A percentile compares a stretch with the other conserved stretches of the same genome.
These are phyloP conservation scores for Hymenoscyphus infarciens DNA, from an alignment of 2,329 filamentous ascomycete species.

Conservation along the genomic window DNA sequence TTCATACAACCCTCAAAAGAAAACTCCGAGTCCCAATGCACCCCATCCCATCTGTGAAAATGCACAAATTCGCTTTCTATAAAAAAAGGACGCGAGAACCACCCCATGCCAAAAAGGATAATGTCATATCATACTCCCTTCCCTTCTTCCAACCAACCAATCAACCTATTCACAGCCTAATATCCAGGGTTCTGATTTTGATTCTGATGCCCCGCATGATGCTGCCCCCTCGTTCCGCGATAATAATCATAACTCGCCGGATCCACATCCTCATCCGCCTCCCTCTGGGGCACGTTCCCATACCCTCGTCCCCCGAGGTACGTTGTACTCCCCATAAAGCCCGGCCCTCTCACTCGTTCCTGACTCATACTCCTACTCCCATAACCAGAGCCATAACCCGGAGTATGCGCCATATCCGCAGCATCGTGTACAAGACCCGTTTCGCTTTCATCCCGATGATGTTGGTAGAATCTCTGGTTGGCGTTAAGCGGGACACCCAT, in stretches of 20 bases:
- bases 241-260: conserved; percentile 35
- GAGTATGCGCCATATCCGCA: conserved; percentile 46
- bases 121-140: not conserved
- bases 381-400: conserved; percentile 26
- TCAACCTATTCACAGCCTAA: not conserved
- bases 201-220: not conserved
- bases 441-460: conserved; percentile 48
- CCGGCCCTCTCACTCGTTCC: conserved; percentile 42
- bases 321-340: conserved; percentile 48
- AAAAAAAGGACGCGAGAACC: not conserved
- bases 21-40: conserved; percentile 2
- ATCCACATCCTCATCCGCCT: conserved; percentile 34
- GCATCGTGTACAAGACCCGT: conserved; percentile 51
- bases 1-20: not conserved
- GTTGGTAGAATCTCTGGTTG: conserved; percentile 10
- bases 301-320: conserved; percentile 52
- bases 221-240: conserved; percentile 24
- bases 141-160: not conserved
- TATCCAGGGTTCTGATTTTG: not conserved
- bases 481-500: conserved; percentile 7
- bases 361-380: conserved; percentile 38
- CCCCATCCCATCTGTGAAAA: not conserved
- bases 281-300: conserved; percentile 52
- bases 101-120: not conserved
- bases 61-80: not conserved